Evolutionary conservation across 805 yeast genomes (phyloP).

Genomic region (Cyberlindnera euphorbiae): DNA sequence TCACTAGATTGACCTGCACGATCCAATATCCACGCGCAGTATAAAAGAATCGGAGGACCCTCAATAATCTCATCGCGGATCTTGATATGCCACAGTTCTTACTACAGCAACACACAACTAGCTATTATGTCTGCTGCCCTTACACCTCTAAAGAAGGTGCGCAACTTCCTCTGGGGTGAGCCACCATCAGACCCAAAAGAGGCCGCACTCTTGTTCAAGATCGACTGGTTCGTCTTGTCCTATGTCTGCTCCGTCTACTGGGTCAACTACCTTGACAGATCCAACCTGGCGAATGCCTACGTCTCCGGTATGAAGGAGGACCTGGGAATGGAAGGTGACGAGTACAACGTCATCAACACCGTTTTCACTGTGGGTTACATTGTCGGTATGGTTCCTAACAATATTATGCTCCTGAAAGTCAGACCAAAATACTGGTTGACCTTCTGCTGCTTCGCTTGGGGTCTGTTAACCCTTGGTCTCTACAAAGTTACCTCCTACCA

Average conservation of each 20-base stretch:
- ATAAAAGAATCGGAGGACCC: too few species aligned
- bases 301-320: conserved; percentile 64
- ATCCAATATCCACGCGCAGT: too few species aligned
- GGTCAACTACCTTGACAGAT: conserved; percentile 54
- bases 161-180: conserved; percentile 25
- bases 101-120: background rate
- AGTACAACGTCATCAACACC: conserved; percentile 48
- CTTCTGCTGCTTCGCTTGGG: conserved; percentile 54
- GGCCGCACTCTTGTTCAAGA: conserved; percentile 20
- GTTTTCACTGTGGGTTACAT: conserved; percentile 58
- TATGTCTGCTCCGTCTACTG: conserved; percentile 23
- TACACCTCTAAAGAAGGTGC: conserved; percentile 11
- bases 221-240: conserved; percentile 23
- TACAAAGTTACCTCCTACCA: conserved; percentile 41
- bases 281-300: conserved; percentile 55
- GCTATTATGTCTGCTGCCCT: conserved; percentile 1
- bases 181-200: conserved; percentile 23
- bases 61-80: too few species aligned
- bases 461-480: conserved; percentile 46
- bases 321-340: conserved; percentile 41
- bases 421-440: conserved; percentile 55
- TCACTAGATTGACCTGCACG: too few species aligned
- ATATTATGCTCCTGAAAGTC: conserved; percentile 44
- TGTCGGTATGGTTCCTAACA: conserved; percentile 58
- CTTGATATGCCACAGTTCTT: too few species aligned